Conservation (phyloP, 352 stramenopile species). For the Pythium aphanidermatum region DNA sequence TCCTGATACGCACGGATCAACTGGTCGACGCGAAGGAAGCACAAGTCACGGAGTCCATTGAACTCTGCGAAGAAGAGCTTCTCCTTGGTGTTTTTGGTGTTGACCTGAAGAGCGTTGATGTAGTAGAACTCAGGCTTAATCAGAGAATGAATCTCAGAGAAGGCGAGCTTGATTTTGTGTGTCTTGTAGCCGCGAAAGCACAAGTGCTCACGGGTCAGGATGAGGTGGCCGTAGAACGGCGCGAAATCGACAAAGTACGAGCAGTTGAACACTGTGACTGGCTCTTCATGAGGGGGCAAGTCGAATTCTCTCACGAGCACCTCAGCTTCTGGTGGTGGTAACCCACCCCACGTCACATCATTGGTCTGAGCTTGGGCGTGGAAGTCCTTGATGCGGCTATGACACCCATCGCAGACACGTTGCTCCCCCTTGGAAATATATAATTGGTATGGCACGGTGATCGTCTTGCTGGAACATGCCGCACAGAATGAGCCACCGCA, state of each 20-base stretch:
- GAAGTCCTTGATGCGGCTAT: slow-evolving; percentile 64
- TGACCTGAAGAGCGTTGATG: slow-evolving; percentile 76
- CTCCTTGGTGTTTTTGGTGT: slow-evolving; percentile 40
- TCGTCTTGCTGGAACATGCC: slow-evolving; percentile 44
- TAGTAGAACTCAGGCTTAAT: slow-evolving; percentile 83
- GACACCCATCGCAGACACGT: slow-evolving; percentile 73
- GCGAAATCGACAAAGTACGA: slow-evolving; percentile 66
- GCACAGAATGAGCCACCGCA: slow-evolving; percentile 73
- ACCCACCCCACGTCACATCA: slow-evolving; percentile 59
- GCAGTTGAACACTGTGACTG: slow-evolving; percentile 71
- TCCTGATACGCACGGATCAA: slow-evolving; percentile 61
- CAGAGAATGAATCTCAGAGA: slow-evolving; percentile 51
- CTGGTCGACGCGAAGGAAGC: slow-evolving; percentile 63
- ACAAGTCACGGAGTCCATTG: slow-evolving; percentile 66
- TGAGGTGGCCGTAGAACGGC: slow-evolving; percentile 67
- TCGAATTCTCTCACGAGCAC: slow-evolving; percentile 37
- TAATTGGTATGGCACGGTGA: slow-evolving; percentile 52
- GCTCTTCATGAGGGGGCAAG: slow-evolving; percentile 32
- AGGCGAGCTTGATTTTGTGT: slow-evolving; percentile 52
- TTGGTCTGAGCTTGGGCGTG: slow-evolving; percentile 54
- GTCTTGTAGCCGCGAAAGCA: slow-evolving; percentile 56
- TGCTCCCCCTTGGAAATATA: slow-evolving; percentile 54
- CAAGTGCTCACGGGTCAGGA: slow-evolving; percentile 60
- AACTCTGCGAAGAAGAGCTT: slow-evolving; percentile 80
- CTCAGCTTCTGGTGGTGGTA: slow-evolving; percentile 29